Percentiles rank a stretch among this genome's conserved stretches.
Evolutionary conservation across 176 grass and related monocot species (phyloP).

Genomic region (Panicum miliaceum): DNA sequence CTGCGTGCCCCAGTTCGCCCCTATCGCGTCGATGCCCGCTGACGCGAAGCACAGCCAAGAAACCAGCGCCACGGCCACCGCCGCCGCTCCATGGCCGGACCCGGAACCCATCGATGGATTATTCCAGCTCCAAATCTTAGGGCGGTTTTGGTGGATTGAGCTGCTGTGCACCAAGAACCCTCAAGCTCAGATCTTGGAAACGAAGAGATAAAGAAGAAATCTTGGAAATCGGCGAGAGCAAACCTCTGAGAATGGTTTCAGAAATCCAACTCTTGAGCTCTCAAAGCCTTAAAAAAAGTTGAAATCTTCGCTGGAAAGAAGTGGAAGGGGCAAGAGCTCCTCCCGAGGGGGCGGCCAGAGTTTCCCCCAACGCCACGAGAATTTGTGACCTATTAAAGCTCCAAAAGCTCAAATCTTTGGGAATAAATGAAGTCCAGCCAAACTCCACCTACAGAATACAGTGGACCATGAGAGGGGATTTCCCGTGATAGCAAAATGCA

Average conservation of each 20-base stretch:
- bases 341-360: background rate
- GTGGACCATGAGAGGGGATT: slow-evolving; percentile 40
- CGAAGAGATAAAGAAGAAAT: background rate
- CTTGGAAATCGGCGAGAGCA: background rate
- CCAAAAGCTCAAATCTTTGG: slow-evolving; percentile 36
- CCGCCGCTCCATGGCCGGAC: background rate
- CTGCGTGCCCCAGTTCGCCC: slow-evolving; percentile 98
- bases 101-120: slow-evolving; percentile 41
- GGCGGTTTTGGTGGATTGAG: background rate
- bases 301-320: slow-evolving; percentile 19
- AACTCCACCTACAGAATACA: slow-evolving; percentile 35
- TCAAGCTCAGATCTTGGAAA: slow-evolving; percentile 47
- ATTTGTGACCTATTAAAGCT: slow-evolving; percentile 19
- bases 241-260: slow-evolving; percentile 36
- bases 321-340: background rate
- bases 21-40: slow-evolving; percentile 64
- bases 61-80: slow-evolving; percentile 29
- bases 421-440: slow-evolving; percentile 46
- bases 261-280: slow-evolving; percentile 3
- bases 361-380: slow-evolving; percentile 10
- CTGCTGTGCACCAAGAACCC: slow-evolving; percentile 22
- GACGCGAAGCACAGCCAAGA: slow-evolving; percentile 55
- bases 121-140: slow-evolving; percentile 24
- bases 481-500: slow-evolving; percentile 37
- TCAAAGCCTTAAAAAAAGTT: slow-evolving; percentile 5